Base-by-base conservation (phyloP, 495 filamentous ascomycete species). In the Glonium stellatum region DNA sequence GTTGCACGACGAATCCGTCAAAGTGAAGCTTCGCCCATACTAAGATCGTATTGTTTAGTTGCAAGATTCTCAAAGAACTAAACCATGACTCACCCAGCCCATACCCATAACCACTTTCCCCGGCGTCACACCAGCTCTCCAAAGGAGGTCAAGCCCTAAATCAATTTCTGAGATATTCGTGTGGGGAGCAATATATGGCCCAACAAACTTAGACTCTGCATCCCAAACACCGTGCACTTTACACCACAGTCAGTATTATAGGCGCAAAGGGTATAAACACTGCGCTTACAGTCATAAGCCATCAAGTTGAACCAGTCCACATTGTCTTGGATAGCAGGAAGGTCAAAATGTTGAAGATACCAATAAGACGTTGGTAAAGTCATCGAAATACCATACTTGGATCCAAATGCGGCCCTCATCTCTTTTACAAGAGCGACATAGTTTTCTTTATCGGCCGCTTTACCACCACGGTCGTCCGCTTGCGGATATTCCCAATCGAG, bases 111-210 rank as follows among this genome's bases (percentile, higher is more conserved):
- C 59, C 4, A 84, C 68, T 54, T 79, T 71, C 0, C 48, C 35
- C 0, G 79, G 68, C 4, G 64, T 57, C 8, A 85, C 70, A 27
- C 73, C 61, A 58, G 75, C 76, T 0, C 81, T 65, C 81, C 81
- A 83, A 0, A 83, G 64, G 0, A 85, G 74, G 15, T 82, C 67
- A 0, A 79, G 19, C 0, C 71, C 73, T 2, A 60, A 18, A 12
- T 80, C 61, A 57, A 85, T 84, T 65, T 83, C 82, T 0, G 81
- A 83, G 0, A 83, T 56, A 58, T 85, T 84, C 0, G 80, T 82
- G 61, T 85, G 82, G 0, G 70, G 72, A 0, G 67, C 55, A 9
- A 79, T 65, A 35, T 69, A 58, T 9, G 56, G 48, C 4, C 76
- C 77, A 27, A 72, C 72, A 5, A 44, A 56, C 22, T 66, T 61